phyloP scores from a whole-genome alignment of 1,284 basidiomycete species.

The Lentinula novae-zelandiae region DNA sequence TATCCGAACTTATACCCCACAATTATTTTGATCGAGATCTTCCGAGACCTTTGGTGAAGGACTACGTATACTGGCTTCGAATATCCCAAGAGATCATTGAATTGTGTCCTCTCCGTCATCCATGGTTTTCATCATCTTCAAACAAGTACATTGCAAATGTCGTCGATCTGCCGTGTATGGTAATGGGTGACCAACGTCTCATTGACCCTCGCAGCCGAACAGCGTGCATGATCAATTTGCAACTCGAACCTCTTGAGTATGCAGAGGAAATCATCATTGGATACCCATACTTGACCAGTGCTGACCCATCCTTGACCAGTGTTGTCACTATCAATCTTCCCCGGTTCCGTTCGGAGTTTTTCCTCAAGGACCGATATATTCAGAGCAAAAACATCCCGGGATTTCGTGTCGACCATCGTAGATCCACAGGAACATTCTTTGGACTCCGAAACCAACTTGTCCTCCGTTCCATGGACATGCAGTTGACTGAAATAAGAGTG shows the following conservation, averaged over 20 bases:
- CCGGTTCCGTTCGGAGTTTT: neutral
- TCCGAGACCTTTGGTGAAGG: neutral
- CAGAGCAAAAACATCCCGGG: constrained; percentile 2
- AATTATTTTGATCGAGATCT: neutral
- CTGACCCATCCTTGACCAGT: neutral
- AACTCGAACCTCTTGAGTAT: neutral
- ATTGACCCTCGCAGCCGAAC: neutral
- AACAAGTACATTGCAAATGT: neutral
- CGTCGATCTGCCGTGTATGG: neutral
- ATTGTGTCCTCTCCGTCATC: neutral
- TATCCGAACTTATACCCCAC: constrained; percentile 6
- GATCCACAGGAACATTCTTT: constrained; percentile 1
- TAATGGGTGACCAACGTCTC: neutral
- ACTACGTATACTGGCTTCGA: constrained; percentile 5
- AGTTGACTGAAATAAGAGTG: neutral
- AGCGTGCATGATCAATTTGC: neutral
- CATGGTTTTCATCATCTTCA: neutral
- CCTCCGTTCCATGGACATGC: neutral
- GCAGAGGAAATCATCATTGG: neutral
- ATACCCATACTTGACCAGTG: neutral
- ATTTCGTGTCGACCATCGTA: neutral
- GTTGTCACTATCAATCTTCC: neutral
- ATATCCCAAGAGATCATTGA: neutral
- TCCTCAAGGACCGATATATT: neutral
- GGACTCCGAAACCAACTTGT: neutral